These are phyloP conservation scores for Hymenoscyphus occultus DNA, from an alignment of 2,329 filamentous ascomycete genomes.

Conservation along the genomic window DNA sequence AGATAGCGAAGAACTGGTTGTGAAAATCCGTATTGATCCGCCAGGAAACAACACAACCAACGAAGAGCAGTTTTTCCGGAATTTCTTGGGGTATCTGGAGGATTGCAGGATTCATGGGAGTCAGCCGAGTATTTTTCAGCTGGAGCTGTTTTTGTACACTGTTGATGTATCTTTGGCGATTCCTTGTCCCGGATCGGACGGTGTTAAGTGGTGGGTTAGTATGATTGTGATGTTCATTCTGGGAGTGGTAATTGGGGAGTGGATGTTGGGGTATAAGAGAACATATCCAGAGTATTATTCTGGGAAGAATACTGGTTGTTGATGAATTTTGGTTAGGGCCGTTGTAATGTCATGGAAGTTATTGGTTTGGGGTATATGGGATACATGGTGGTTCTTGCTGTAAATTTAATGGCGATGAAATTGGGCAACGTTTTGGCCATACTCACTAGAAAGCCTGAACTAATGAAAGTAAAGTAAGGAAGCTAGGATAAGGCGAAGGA, in stretches of 20 bases:
- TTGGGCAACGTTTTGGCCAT: too few relatives aligned
- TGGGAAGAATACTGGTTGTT: not conserved
- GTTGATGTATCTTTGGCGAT: constrained; percentile 17
- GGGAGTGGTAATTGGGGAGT: constrained; percentile 11
- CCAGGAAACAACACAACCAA: not conserved
- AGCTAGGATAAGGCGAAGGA: too few relatives aligned
- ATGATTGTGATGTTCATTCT: constrained; percentile 11
- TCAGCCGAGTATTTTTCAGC: constrained; percentile 17
- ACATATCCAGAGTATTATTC: constrained; percentile 19
- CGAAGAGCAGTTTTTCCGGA: constrained; percentile 18
- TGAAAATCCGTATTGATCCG: constrained; percentile 14
- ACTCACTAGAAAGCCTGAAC: too few relatives aligned
- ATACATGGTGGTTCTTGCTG: too few relatives aligned
- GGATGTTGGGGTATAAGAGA: constrained; percentile 16
- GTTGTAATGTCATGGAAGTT: too few relatives aligned
- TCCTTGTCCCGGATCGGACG: constrained; percentile 14
- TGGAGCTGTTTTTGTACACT: constrained; percentile 16
- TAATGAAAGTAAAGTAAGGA: too few relatives aligned
- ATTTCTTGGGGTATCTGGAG: constrained; percentile 23
- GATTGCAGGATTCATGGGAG: constrained; percentile 18
- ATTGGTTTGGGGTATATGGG: too few relatives aligned
- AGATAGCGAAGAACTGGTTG: constrained; percentile 13
- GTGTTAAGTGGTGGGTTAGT: constrained; percentile 15
- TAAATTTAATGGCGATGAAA: too few relatives aligned
- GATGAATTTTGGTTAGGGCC: not conserved